Conservation (phyloP, 164 flowering plant species). For the Saururus chinensis region DNA sequence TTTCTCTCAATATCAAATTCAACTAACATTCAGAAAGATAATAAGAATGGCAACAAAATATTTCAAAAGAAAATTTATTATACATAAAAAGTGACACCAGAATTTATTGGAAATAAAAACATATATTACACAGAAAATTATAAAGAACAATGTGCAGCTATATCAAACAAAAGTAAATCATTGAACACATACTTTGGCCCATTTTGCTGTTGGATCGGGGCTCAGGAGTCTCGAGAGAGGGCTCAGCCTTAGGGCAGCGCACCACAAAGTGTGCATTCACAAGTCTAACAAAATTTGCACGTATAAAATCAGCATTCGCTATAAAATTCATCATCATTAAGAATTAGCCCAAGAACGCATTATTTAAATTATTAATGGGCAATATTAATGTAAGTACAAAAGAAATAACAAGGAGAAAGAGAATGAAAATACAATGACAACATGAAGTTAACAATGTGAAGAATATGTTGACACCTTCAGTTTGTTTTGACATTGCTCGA, state of each 20-base stretch:
- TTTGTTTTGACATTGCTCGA: slow-evolving; percentile 27
- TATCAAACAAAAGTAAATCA: neutral
- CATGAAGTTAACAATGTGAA: neutral
- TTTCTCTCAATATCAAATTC: too few species aligned
- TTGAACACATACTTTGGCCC: slow-evolving; percentile 26
- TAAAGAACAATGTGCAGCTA: neutral
- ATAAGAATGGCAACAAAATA: neutral
- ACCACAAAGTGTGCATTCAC: slow-evolving; percentile 64
- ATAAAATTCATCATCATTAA: neutral
- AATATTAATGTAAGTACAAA: neutral
- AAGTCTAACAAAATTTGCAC: slow-evolving; percentile 45
- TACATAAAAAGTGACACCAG: too few species aligned
- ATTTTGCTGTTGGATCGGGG: slow-evolving; percentile 34
- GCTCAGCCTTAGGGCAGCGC: slow-evolving; percentile 75
- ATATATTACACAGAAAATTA: neutral
- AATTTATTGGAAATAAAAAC: neutral
- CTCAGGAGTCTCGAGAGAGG: slow-evolving; percentile 32
- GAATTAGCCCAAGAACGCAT: neutral
- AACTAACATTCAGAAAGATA: neutral
- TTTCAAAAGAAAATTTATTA: neutral
- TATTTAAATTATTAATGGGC: neutral
- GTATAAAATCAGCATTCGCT: slow-evolving; percentile 33
- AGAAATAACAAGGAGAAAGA: neutral
- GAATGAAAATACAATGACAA: neutral
- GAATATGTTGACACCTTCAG: slow-evolving; percentile 18